Evolutionary conservation across 1,284 basidiomycete genomes (phyloP).

Genomic region (Leccinum solheimii): DNA sequence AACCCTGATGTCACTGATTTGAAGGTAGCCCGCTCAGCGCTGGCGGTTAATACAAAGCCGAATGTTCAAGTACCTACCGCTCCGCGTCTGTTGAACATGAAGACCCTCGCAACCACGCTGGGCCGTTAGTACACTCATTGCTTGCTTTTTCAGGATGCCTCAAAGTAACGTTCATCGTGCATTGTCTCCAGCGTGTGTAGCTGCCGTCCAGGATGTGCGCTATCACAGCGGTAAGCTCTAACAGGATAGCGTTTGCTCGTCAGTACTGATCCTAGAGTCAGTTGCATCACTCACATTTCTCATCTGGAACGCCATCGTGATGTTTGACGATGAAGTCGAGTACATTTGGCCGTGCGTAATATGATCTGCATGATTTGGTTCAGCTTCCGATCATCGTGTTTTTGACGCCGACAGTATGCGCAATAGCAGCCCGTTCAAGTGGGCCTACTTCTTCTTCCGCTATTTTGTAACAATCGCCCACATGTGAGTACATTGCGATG

Average conservation of each 20-base stretch:
- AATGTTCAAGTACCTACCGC: background rate
- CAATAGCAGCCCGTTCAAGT: conserved; percentile 20
- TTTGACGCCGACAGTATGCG: conserved; percentile 17
- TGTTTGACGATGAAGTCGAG: background rate
- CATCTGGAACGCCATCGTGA: background rate
- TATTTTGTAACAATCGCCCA: conserved; percentile 19
- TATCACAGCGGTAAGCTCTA: background rate
- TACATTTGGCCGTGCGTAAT: conserved; percentile 27
- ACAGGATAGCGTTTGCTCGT: background rate
- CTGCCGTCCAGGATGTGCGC: background rate
- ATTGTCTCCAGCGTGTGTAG: background rate
- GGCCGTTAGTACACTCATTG: background rate
- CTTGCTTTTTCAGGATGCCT: background rate
- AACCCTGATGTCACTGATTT: background rate
- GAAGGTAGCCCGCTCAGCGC: background rate
- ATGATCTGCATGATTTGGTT: background rate
- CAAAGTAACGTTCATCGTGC: background rate
- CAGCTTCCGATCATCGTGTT: background rate
- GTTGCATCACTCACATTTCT: background rate
- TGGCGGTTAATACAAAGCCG: background rate
- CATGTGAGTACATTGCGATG: conserved; percentile 12
- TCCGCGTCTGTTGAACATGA: background rate
- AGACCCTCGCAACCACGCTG: background rate
- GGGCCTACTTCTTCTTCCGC: conserved; percentile 25
- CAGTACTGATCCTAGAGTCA: background rate